Conservation (phyloP, 1,284 basidiomycete species). For the Boletus smithii region DNA sequence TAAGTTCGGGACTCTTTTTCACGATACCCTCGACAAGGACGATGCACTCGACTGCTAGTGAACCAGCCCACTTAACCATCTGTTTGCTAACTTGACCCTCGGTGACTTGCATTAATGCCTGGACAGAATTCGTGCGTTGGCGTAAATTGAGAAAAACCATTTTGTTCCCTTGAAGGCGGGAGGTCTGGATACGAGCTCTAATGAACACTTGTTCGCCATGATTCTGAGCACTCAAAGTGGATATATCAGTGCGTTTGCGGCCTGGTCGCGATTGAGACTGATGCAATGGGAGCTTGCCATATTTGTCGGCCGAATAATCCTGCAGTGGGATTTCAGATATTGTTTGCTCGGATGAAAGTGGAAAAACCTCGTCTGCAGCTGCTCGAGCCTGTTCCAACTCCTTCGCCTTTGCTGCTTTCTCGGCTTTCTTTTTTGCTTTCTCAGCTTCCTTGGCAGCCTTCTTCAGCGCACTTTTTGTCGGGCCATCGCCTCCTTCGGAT, state of each 20-base stretch:
- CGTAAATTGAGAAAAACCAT: slow-evolving; percentile 94
- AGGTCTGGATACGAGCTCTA: slow-evolving; percentile 90
- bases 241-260: slow-evolving; percentile 57
- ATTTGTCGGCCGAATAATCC: slow-evolving; percentile 86
- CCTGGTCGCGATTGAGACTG: slow-evolving; percentile 77
- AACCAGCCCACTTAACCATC: slow-evolving; percentile 93
- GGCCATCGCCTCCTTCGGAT: slow-evolving; percentile 42
- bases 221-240: slow-evolving; percentile 60
- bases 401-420: slow-evolving; percentile 71
- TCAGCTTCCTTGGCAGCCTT: slow-evolving; percentile 91
- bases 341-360: slow-evolving; percentile 3
- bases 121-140: slow-evolving; percentile 86
- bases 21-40: slow-evolving; percentile 86
- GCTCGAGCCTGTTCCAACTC: slow-evolving; percentile 71
- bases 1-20: slow-evolving; percentile 79
- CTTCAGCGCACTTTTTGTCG: slow-evolving; percentile 90
- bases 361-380: slow-evolving; percentile 61
- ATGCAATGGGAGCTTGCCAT: slow-evolving; percentile 89
- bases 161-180: slow-evolving; percentile 88
- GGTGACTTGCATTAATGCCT: slow-evolving; percentile 78
- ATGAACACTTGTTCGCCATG: slow-evolving; percentile 82
- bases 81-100: slow-evolving; percentile 90
- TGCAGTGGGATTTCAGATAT: slow-evolving; percentile 30
- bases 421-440: slow-evolving; percentile 88
- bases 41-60: slow-evolving; percentile 84